Evolutionary conservation across 176 grass and related monocot species (phyloP).

Genomic region (Alopecurus myosuroides): DNA sequence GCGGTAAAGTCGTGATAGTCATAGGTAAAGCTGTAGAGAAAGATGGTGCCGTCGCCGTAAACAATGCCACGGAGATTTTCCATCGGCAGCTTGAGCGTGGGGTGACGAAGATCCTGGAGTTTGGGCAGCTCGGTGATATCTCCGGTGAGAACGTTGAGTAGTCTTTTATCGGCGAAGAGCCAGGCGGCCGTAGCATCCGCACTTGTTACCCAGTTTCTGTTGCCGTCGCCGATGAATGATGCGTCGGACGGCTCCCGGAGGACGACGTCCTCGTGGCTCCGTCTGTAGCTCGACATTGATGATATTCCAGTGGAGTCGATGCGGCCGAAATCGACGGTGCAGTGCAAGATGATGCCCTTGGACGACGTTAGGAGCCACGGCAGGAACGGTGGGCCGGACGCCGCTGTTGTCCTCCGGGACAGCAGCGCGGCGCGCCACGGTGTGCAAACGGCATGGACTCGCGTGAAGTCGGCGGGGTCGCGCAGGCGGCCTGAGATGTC

Average conservation of each 20-base stretch:
- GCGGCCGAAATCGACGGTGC: background rate
- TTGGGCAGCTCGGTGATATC: no score
- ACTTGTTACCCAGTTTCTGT: background rate
- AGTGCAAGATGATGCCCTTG: background rate
- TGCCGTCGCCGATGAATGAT: background rate
- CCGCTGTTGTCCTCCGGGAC: no score
- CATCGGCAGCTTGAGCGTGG: no score
- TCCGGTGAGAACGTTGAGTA: no score
- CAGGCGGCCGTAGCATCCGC: background rate
- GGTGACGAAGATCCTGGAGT: no score
- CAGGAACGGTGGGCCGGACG: background rate
- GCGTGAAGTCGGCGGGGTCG: background rate
- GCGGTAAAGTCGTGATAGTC: no score
- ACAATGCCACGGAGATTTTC: no score
- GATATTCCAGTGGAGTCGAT: no score
- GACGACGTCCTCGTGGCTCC: background rate
- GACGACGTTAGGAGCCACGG: background rate
- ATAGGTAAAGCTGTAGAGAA: no score
- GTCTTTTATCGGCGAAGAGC: background rate
- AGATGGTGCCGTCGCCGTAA: no score
- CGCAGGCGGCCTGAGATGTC: background rate
- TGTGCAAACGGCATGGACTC: background rate
- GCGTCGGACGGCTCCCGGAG: background rate
- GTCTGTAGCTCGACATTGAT: background rate
- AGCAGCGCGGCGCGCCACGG: background rate